These are phyloP conservation scores for Fraxinus greggii DNA, from an alignment of 305 asterid species.

Conservation along the genomic window DNA sequence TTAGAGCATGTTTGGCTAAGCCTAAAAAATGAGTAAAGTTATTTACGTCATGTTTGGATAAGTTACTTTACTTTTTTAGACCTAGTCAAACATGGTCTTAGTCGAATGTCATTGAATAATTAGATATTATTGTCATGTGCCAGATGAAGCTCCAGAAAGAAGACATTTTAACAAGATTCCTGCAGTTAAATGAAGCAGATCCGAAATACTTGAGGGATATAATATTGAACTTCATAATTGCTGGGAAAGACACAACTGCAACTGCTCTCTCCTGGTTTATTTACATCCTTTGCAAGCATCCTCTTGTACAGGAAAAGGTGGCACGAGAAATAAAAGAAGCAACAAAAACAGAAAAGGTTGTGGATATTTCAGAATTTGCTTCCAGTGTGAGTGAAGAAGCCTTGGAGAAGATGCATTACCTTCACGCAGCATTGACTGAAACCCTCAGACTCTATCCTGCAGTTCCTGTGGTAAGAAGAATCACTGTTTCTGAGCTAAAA, in stretches of 20 bases:
- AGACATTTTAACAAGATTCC: conserved; percentile 62
- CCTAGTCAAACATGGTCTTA: background rate
- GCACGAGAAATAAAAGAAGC: conserved; percentile 40
- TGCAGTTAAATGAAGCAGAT: conserved; percentile 41
- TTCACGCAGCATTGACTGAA: conserved; percentile 68
- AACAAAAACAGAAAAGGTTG: conserved; percentile 8
- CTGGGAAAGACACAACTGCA: conserved; percentile 85
- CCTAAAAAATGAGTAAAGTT: background rate
- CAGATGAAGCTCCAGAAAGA: conserved; percentile 50
- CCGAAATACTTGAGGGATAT: conserved; percentile 75
- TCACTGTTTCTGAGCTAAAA: background rate
- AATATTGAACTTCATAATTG: conserved; percentile 63
- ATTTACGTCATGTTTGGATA: background rate
- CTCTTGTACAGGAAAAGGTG: conserved; percentile 48
- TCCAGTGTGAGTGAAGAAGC: conserved; percentile 46
- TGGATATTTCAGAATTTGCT: conserved; percentile 34
- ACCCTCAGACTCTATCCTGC: conserved; percentile 76
- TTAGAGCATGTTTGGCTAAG: background rate
- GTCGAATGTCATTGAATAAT: background rate
- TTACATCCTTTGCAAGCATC: conserved; percentile 66
- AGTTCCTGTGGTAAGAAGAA: conserved; percentile 65
- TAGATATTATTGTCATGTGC: background rate
- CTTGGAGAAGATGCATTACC: conserved; percentile 63
- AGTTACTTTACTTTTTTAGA: background rate
- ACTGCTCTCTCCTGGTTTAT: conserved; percentile 71